Conservation (phyloP, 2,329 filamentous ascomycete species). For the Xylaria sp. region DNA sequence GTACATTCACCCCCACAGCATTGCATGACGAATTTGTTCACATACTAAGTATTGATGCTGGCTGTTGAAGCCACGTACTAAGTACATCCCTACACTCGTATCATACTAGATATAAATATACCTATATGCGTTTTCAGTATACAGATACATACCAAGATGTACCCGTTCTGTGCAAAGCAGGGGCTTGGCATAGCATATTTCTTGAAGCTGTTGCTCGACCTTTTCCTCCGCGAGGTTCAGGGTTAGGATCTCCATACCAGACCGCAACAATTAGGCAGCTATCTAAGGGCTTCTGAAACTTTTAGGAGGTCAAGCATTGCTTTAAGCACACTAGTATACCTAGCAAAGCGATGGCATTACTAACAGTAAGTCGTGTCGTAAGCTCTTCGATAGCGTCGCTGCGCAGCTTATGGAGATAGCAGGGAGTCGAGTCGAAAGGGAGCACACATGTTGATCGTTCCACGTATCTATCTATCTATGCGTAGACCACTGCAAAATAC, state of each 20-base stretch:
- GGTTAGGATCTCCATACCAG: conserved; percentile 11
- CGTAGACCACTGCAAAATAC: neutral
- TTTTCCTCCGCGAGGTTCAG: conserved; percentile 4
- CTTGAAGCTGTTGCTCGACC: conserved; percentile 6
- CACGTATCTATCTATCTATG: neutral
- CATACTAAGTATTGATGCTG: neutral
- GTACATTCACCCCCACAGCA: neutral
- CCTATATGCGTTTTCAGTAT: no score
- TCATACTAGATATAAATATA: no score
- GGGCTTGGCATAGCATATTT: neutral
- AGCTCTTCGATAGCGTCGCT: conserved; percentile 22
- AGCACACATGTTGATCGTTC: conserved; percentile 12
- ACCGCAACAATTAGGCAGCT: conserved; percentile 18
- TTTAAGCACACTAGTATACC: neutral
- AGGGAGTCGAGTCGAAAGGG: neutral
- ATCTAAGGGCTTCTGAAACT: conserved; percentile 13
- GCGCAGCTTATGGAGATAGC: neutral
- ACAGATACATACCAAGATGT: neutral
- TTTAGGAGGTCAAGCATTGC: neutral
- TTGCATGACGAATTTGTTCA: conserved; percentile 17
- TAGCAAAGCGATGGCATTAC: neutral
- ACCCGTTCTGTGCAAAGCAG: neutral
- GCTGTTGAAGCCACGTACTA: no score
- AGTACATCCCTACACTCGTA: no score
- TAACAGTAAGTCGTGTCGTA: conserved; percentile 6